Conservation (phyloP, 2,329 filamentous ascomycete genomes). For the Periconia sp. region DNA sequence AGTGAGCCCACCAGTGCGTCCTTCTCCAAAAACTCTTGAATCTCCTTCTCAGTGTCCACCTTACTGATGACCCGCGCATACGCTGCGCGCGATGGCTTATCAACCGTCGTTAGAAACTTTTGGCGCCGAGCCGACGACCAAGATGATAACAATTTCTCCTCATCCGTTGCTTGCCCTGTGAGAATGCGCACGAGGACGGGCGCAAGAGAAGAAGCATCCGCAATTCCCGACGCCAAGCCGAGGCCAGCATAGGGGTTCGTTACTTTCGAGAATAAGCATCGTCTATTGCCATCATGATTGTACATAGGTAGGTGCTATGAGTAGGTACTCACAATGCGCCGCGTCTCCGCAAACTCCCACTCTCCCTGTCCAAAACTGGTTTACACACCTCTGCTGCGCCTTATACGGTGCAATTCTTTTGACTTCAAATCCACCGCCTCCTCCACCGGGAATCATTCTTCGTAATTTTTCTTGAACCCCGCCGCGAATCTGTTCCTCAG, state of each 20-base stretch:
- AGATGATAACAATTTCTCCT: constrained; percentile 30
- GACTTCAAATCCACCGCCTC: constrained; percentile 28
- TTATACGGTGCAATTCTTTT: constrained; percentile 44
- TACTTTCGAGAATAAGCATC: constrained; percentile 14
- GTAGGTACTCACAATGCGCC: constrained; percentile 33
- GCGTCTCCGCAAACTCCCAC: constrained; percentile 45
- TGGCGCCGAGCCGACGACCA: constrained; percentile 39
- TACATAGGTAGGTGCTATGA: not conserved
- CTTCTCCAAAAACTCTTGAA: constrained; percentile 20
- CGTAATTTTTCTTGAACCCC: constrained; percentile 30
- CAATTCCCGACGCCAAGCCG: constrained; percentile 38
- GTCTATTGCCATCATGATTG: not conserved
- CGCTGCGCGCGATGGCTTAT: constrained; percentile 32
- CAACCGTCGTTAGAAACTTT: constrained; percentile 40
- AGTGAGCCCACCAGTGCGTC: constrained; percentile 34
- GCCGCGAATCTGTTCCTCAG: constrained; percentile 31
- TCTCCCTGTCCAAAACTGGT: constrained; percentile 32
- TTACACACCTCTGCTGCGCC: constrained; percentile 43
- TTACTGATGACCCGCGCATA: constrained; percentile 28
- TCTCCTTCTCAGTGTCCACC: constrained; percentile 28
- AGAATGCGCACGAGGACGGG: constrained; percentile 31
- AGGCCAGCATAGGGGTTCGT: constrained; percentile 43
- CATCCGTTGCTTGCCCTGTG: constrained; percentile 9
- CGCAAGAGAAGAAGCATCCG: constrained; percentile 35
- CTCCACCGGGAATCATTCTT: constrained; percentile 31